These are phyloP conservation scores for Linderniella brevidens DNA, from an alignment of 257 asterid genomes.

Conservation along the genomic window DNA sequence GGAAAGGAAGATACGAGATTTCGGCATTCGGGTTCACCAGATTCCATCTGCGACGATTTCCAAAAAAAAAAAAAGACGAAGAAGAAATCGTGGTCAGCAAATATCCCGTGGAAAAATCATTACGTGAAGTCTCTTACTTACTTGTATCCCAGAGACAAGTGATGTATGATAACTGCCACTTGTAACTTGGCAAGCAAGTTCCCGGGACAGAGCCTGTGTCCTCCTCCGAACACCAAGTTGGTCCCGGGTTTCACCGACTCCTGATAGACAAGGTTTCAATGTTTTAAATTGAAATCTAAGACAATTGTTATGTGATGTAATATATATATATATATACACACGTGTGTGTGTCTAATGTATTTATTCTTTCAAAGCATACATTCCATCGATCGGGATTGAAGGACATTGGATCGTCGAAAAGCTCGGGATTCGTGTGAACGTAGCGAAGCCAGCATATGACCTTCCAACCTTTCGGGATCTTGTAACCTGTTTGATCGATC, in stretches of 20 bases:
- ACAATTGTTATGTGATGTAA: no score
- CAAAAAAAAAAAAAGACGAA: neutral
- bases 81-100: neutral
- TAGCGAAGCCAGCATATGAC: slow-evolving; percentile 42
- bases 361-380: slow-evolving; percentile 19
- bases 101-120: neutral
- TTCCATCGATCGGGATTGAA: slow-evolving; percentile 58
- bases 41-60: slow-evolving; percentile 24
- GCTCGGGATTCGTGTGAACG: slow-evolving; percentile 31
- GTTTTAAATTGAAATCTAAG: no score
- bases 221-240: slow-evolving; percentile 43
- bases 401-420: slow-evolving; percentile 36
- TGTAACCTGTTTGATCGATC: slow-evolving; percentile 22
- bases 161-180: slow-evolving; percentile 28
- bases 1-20: slow-evolving; percentile 25
- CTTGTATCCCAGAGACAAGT: slow-evolving; percentile 39
- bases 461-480: slow-evolving; percentile 54
- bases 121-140: slow-evolving; percentile 7
- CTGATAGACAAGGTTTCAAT: slow-evolving; percentile 8
- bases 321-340: no score
- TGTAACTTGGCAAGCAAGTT: slow-evolving; percentile 52
- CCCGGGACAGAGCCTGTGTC: slow-evolving; percentile 46
- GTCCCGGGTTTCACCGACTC: slow-evolving; percentile 29
- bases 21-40: slow-evolving; percentile 25
- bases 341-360: no score